A percentile compares a stretch with the other conserved stretches of the same genome.
Conservation (phyloP, 2,329 filamentous ascomycete species). For the Bipolaris zeicola region DNA sequence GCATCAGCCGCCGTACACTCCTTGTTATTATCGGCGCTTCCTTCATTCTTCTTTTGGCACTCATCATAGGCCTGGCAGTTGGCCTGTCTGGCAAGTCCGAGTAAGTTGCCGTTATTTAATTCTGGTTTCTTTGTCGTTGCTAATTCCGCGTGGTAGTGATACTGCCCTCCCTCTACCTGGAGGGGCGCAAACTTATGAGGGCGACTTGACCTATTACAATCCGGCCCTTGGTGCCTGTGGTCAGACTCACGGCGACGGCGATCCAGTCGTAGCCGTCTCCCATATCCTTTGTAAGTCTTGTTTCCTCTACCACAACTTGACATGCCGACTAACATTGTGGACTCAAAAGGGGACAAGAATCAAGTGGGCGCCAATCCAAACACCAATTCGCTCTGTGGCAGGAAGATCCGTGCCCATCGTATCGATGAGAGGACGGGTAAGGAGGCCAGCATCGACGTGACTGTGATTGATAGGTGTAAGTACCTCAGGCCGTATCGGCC, state of each 20-base stretch:
- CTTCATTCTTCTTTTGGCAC: constrained; percentile 44
- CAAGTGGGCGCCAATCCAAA: constrained; percentile 61
- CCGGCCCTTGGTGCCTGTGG: constrained; percentile 74
- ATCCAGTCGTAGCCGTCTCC: constrained; percentile 70
- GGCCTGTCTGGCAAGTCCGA: constrained; percentile 39
- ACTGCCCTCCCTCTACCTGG: constrained; percentile 59
- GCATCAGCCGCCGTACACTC: constrained; percentile 45
- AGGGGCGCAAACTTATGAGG: constrained; percentile 60
- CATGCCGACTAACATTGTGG: background rate
- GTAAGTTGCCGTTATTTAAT: constrained; percentile 10
- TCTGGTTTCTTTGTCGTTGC: background rate
- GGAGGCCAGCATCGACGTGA: constrained; percentile 62
- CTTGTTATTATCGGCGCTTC: constrained; percentile 42
- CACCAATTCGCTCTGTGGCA: constrained; percentile 69
- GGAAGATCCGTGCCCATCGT: constrained; percentile 66
- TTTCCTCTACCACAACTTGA: background rate
- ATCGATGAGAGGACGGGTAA: constrained; percentile 52
- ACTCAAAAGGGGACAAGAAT: constrained; percentile 58
- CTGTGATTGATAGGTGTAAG: constrained; percentile 70
- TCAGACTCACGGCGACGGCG: constrained; percentile 56
- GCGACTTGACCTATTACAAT: constrained; percentile 72
- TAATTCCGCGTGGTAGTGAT: constrained; percentile 26
- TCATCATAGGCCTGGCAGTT: constrained; percentile 52
- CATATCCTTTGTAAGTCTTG: constrained; percentile 58
- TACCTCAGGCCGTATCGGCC: background rate